A percentile compares a stretch with the other conserved stretches of the same genome.
Conservation (phyloP, 768 basidiomycete species). For the Leccinum olivaceopallidum region DNA sequence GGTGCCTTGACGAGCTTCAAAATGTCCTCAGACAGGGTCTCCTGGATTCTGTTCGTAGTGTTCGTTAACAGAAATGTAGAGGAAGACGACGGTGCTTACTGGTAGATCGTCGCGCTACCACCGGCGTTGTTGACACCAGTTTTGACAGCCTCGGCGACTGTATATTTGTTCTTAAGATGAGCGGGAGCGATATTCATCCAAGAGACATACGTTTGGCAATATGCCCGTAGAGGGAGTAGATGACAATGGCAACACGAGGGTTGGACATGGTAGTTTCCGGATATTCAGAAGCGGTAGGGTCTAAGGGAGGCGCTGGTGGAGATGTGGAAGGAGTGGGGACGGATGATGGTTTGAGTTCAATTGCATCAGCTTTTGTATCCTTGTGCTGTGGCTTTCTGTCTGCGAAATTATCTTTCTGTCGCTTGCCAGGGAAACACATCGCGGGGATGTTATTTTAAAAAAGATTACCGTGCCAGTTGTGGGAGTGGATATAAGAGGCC, state of each 20-base stretch:
- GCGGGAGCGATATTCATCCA: neutral
- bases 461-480: neutral
- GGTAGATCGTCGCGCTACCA: slow-evolving; percentile 46
- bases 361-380: slow-evolving; percentile 12
- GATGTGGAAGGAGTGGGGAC: slow-evolving; percentile 2
- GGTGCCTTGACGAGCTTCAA: slow-evolving; percentile 70
- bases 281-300: neutral
- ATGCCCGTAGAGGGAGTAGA: slow-evolving; percentile 55
- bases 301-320: slow-evolving; percentile 1
- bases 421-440: slow-evolving; percentile 43
- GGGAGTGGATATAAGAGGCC: slow-evolving; percentile 11
- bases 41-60: slow-evolving; percentile 55
- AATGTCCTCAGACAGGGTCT: slow-evolving; percentile 77
- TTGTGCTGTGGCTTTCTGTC: slow-evolving; percentile 24
- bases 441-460: slow-evolving; percentile 2
- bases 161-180: neutral
- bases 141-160: slow-evolving; percentile 40
- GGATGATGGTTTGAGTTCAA: slow-evolving; percentile 6
- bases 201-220: slow-evolving; percentile 42
- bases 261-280: slow-evolving; percentile 14
- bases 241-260: slow-evolving; percentile 45
- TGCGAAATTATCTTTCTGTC: slow-evolving; percentile 36
- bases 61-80: neutral
- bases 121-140: slow-evolving; percentile 43
- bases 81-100: slow-evolving; percentile 34